Evolutionary conservation across 2,329 filamentous ascomycete species (phyloP).

Genomic region (Diplodia scrobiculata): DNA sequence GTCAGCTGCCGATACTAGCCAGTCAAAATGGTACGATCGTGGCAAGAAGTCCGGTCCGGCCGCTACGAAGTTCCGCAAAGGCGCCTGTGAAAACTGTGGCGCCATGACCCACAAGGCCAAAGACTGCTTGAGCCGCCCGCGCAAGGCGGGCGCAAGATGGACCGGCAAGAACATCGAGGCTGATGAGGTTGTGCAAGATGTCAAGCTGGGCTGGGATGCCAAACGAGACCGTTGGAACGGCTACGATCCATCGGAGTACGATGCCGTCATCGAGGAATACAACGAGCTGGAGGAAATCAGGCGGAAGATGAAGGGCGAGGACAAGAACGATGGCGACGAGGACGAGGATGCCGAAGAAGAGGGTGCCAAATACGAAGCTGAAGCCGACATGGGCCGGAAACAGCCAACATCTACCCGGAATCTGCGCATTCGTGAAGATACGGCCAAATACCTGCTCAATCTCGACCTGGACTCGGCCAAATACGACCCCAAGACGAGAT

Average conservation of each 20-base stretch:
- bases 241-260: constrained; percentile 88
- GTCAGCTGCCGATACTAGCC: constrained; percentile 56
- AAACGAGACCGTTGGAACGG: constrained; percentile 98
- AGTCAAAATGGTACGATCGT: constrained; percentile 87
- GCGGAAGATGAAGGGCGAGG: constrained; percentile 46
- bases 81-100: constrained; percentile 97
- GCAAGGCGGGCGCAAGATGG: constrained; percentile 87
- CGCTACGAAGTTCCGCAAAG: constrained; percentile 95
- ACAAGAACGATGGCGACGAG: constrained; percentile 48
- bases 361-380: constrained; percentile 77
- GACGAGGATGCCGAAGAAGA: constrained; percentile 56
- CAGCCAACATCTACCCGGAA: constrained; percentile 90
- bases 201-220: constrained; percentile 91
- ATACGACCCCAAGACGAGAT: constrained; percentile 94
- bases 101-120: constrained; percentile 95
- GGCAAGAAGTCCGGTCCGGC: constrained; percentile 81
- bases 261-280: constrained; percentile 83
- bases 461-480: constrained; percentile 94
- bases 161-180: constrained; percentile 92
- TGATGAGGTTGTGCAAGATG: constrained; percentile 82
- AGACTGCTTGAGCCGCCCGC: constrained; percentile 85
- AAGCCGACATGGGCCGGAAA: constrained; percentile 93
- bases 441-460: constrained; percentile 93
- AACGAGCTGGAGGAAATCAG: constrained; percentile 80
- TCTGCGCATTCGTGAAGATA: constrained; percentile 90